Base-by-base conservation (phyloP, 2,329 filamentous ascomycete genomes). In the Fusarium scirpi region DNA sequence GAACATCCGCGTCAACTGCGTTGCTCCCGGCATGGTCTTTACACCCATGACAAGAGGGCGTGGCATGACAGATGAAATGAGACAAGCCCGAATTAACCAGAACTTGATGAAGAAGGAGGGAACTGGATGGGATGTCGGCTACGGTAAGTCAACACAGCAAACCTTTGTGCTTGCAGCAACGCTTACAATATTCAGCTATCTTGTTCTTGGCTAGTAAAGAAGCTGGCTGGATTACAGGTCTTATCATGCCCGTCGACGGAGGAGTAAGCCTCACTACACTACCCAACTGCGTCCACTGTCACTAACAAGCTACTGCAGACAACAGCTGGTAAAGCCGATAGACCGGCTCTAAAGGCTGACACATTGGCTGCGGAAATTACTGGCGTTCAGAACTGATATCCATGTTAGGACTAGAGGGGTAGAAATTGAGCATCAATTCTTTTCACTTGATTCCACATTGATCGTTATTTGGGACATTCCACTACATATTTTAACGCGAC, bases 21-120 rank as follows among this genome's bases (percentile, higher is more conserved):
- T 59, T 22, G 56, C 56, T 3, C 56, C 56, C 5, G 56, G 56
- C n/a, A 59, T 59, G 56, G 56, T 56, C 16, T 59, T 24, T 25
- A 59, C 56, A 8, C 56, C 56, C 3, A 59, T 59, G 56, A 59
- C 49, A 45, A 55, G 56, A 20, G 56, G 56, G 13, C 48, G 49
- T 5, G 56, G 56, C 22, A 59, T 59, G 56, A 59, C 56, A 15
- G 56, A 59, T 10, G 56, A 59, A 51, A 59, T 59, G 56, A 41
- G 56, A 30, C 56, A 59, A 30, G 56, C 56, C 8, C 44, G 56
- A 24, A 59, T 59, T 13, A 59, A 59, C 49, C 56, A 59, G 49
- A 59, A 59, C 24, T 27, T 59, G 9, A 56, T 59, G 56, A 59
- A 59, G 30, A 59, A 59, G 24, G 56, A 59, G n/a, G 56, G 56